Percentiles rank a stretch among this genome's conserved stretches.
Evolutionary conservation across 352 stramenopile species (phyloP).

Genomic region (Phytophthora podocarpi): DNA sequence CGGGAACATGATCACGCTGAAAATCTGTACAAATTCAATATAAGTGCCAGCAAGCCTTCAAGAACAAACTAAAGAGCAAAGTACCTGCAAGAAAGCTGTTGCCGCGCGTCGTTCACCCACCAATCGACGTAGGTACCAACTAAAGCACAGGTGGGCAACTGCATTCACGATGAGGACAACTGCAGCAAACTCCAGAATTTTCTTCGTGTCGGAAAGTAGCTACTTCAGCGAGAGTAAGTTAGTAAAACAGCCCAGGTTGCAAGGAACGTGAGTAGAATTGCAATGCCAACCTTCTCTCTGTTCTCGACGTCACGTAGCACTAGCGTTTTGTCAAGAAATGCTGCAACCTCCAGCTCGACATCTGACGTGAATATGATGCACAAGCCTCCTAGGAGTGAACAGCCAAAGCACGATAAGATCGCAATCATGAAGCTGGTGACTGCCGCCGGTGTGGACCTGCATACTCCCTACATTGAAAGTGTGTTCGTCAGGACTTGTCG

Average conservation of each 20-base stretch:
- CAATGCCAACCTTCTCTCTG: conserved; percentile 47
- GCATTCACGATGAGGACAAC: conserved; percentile 44
- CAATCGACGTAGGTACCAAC: conserved; percentile 47
- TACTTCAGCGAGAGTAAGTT: conserved; percentile 29
- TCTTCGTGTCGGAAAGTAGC: conserved; percentile 50
- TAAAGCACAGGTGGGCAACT: conserved; percentile 43
- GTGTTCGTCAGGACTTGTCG: neutral
- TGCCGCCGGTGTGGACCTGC: conserved; percentile 54
- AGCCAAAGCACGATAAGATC: conserved; percentile 53
- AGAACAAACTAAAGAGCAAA: neutral
- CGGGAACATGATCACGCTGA: conserved; percentile 66
- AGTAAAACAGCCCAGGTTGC: neutral
- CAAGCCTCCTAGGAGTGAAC: conserved; percentile 56
- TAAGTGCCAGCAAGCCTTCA: neutral
- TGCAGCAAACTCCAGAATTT: conserved; percentile 42
- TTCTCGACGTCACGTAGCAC: conserved; percentile 31
- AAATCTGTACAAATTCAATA: conserved; percentile 39
- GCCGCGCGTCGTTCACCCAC: conserved; percentile 60
- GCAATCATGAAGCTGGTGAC: conserved; percentile 62
- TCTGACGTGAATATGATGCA: conserved; percentile 61
- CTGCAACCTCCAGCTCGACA: conserved; percentile 47
- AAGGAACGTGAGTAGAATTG: neutral
- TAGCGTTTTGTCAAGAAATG: conserved; percentile 59
- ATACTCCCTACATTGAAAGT: conserved; percentile 37
- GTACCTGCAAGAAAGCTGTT: conserved; percentile 67